Evolutionary conservation across 139 green algal genomes (phyloP).

Genomic region (Picochlorum sp.): DNA sequence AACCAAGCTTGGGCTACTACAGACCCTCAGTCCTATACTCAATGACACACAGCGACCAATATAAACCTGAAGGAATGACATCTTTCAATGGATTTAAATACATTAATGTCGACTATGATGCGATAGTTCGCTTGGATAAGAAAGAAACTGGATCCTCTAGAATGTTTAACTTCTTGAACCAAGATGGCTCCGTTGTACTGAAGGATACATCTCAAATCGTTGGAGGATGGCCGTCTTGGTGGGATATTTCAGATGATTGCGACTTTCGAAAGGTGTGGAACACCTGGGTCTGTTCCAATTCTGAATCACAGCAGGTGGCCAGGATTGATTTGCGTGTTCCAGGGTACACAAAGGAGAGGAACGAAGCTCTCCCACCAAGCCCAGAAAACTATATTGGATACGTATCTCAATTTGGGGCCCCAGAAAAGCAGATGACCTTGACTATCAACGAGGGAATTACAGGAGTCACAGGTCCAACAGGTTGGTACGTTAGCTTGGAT

Average conservation of each 20-base stretch:
- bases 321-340: constrained; percentile 41
- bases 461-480: constrained; percentile 26
- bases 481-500: constrained; percentile 37
- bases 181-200: constrained; percentile 24
- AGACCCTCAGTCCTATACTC: constrained; percentile 12
- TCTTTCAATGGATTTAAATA: constrained; percentile 22
- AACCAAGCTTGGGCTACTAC: constrained; percentile 23
- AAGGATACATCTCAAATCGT: constrained; percentile 17
- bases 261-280: not conserved
- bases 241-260: constrained; percentile 26
- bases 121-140: constrained; percentile 22
- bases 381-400: constrained; percentile 19
- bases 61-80: constrained; percentile 32
- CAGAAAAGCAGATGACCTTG: constrained; percentile 23
- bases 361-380: constrained; percentile 13
- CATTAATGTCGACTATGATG: constrained; percentile 26
- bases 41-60: constrained; percentile 45
- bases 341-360: constrained; percentile 27
- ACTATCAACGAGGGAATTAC: constrained; percentile 50
- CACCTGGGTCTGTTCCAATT: constrained; percentile 24
- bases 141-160: constrained; percentile 32
- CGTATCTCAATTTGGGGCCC: constrained; percentile 35
- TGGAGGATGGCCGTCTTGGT: constrained; percentile 37
- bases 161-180: constrained; percentile 51
- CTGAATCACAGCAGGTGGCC: constrained; percentile 17